Evolutionary conservation across 768 basidiomycete genomes (phyloP).

Genomic region (Russula brevipes): DNA sequence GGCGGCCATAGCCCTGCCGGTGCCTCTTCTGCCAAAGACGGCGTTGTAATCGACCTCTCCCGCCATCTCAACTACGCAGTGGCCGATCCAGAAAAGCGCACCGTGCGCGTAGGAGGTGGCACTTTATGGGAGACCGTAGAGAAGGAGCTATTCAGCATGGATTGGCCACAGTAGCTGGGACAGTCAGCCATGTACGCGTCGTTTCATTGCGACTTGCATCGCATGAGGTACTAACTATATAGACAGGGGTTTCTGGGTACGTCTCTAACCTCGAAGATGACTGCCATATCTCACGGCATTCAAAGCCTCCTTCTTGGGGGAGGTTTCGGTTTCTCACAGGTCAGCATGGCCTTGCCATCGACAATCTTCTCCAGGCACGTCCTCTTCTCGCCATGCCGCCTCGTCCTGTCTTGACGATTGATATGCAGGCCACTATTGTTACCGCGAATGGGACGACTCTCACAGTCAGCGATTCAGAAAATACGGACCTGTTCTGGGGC

Average conservation of each 20-base stretch:
- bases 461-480: conserved; percentile 29
- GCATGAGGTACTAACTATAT: not conserved
- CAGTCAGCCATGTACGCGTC: conserved; percentile 44
- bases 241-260: conserved; percentile 51
- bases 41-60: conserved; percentile 48
- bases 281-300: not conserved
- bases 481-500: conserved; percentile 48
- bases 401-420: not conserved
- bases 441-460: conserved; percentile 40
- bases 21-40: conserved; percentile 42
- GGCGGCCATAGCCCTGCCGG: conserved; percentile 46
- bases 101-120: conserved; percentile 45
- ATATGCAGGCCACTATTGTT: conserved; percentile 40
- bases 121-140: conserved; percentile 46
- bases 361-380: conserved; percentile 40
- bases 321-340: conserved; percentile 50
- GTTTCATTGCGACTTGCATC: not conserved
- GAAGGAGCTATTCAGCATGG: conserved; percentile 40
- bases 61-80: conserved; percentile 37
- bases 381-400: conserved; percentile 25
- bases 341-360: conserved; percentile 40
- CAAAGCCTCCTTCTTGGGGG: conserved; percentile 47
- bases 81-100: conserved; percentile 37
- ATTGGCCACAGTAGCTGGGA: conserved; percentile 44
- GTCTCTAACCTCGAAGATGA: conserved; percentile 8